Percentiles rank a stretch among this genome's conserved stretches.
These are phyloP conservation scores for Aspergillus oerlinghausenensis DNA, from an alignment of 2,329 filamentous ascomycete genomes.

Conservation along the genomic window DNA sequence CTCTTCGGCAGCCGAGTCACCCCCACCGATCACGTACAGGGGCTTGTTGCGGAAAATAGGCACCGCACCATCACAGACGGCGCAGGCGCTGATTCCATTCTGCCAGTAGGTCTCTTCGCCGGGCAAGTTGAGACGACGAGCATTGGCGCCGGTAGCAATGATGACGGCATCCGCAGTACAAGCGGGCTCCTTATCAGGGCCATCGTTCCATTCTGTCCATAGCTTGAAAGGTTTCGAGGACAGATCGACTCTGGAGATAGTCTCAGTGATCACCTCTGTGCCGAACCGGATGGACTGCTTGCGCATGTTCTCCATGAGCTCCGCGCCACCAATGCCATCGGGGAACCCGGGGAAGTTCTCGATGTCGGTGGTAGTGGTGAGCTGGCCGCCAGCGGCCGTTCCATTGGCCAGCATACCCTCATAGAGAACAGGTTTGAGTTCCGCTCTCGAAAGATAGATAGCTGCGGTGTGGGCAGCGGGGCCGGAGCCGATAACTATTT, in stretches of 20 bases:
- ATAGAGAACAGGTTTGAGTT: constrained; percentile 91
- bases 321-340: constrained; percentile 76
- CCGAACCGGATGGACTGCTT: constrained; percentile 87
- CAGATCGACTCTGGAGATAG: constrained; percentile 82
- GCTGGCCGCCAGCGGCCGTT: constrained; percentile 90
- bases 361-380: constrained; percentile 96
- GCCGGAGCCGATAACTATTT: constrained; percentile 77
- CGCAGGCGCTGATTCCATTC: constrained; percentile 91
- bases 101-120: constrained; percentile 98
- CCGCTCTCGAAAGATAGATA: constrained; percentile 90
- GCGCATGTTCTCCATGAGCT: constrained; percentile 95
- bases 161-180: constrained; percentile 91
- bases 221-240: constrained; percentile 82
- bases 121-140: constrained; percentile 71
- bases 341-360: constrained; percentile 98
- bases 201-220: constrained; percentile 83
- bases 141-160: constrained; percentile 91
- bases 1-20: constrained; percentile 95
- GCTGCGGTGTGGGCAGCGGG: constrained; percentile 96
- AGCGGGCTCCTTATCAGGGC: constrained; percentile 60
- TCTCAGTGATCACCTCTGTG: constrained; percentile 89
- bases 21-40: constrained; percentile 90
- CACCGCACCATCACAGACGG: constrained; percentile 93
- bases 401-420: constrained; percentile 98
- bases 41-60: constrained; percentile 98